Base-by-base conservation (phyloP, 202 grass and related monocot genomes). In the Schoenoplectus triqueter region DNA sequence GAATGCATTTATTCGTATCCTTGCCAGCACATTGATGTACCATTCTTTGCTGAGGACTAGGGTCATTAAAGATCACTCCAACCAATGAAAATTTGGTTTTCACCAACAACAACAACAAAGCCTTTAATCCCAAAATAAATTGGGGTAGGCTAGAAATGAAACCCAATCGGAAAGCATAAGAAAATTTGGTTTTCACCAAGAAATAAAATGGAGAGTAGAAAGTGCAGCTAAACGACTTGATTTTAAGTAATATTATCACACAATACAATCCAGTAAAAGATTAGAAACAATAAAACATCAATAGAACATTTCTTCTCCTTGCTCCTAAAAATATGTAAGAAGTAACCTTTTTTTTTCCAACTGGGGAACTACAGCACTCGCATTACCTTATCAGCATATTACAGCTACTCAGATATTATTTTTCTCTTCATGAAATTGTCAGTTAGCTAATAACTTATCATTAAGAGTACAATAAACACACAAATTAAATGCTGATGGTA, bases 1-100 rank as follows among this genome's bases (percentile, higher is more conserved):
- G 64, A 98, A 98, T 66, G 92, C 88, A 92, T 98, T 95, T 92
- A 98, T 90, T 41, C 87, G 88, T 90, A 95, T 92, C 83, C 91
- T 98, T 88, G 95, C 91, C 59, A 98, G 80, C 84, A 89, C 84
- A 89, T 88, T 98, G 68, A 95, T 88, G 79, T 98, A 98, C 92
- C 95, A 98, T 63, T 98, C 85, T 92, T 84, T 91, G 77, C 89
- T 95, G 45, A 93, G 91, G 86, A 98, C 91, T 95, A 89, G 46
- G 88, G 48, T 69, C 76, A 84, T 95, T 78, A 97, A 94, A 88
- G 94, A 91, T 88, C 82, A 73, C 45, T 46, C 2, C 69, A 6
- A 39, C 5, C 2, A 20, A 10, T 17, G 17, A 45, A 73, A 49
- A 48, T 15, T 73, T 50, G 13, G 5, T 20, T 50, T 10, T 47